Conservation (phyloP, 2,329 filamentous ascomycete species). For the Fusarium armeniacum region DNA sequence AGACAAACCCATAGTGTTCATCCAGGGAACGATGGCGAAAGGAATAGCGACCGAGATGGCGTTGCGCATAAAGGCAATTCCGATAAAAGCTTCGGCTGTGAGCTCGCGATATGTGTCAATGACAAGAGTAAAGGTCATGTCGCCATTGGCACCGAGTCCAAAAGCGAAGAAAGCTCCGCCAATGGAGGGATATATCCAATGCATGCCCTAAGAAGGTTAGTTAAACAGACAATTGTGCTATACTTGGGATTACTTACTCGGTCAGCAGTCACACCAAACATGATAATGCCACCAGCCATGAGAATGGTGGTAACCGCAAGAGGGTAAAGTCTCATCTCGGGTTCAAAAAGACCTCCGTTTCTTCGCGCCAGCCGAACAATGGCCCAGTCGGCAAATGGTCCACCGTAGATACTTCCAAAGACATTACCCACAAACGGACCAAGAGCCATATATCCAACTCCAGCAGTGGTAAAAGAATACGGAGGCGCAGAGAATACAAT, state of each 20-base stretch:
- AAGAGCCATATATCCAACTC: conserved; percentile 50
- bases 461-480: conserved; percentile 48
- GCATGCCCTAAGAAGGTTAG: conserved; percentile 55
- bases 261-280: conserved; percentile 57
- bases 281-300: conserved; percentile 56
- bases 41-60: conserved; percentile 49
- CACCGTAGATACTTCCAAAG: conserved; percentile 58
- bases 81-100: conserved; percentile 51
- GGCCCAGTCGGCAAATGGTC: conserved; percentile 56
- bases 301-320: conserved; percentile 50
- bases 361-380: conserved; percentile 56
- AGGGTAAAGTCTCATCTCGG: conserved; percentile 59
- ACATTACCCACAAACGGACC: conserved; percentile 56
- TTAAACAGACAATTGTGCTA: fast-evolving
- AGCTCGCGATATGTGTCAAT: conserved; percentile 55
- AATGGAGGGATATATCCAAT: conserved; percentile 58
- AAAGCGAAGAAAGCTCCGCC: conserved; percentile 56
- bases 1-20: conserved; percentile 50
- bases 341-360: conserved; percentile 60
- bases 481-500: conserved; percentile 55
- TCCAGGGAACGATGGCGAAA: conserved; percentile 52
- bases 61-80: conserved; percentile 53
- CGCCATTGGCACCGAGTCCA: conserved; percentile 56
- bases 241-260: conserved; percentile 44
- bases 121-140: conserved; percentile 55